Percentiles rank a stretch among this genome's conserved stretches.
phyloP scores from a whole-genome alignment of 352 stramenopile genomes.

The Blastocystis sp. region DNA sequence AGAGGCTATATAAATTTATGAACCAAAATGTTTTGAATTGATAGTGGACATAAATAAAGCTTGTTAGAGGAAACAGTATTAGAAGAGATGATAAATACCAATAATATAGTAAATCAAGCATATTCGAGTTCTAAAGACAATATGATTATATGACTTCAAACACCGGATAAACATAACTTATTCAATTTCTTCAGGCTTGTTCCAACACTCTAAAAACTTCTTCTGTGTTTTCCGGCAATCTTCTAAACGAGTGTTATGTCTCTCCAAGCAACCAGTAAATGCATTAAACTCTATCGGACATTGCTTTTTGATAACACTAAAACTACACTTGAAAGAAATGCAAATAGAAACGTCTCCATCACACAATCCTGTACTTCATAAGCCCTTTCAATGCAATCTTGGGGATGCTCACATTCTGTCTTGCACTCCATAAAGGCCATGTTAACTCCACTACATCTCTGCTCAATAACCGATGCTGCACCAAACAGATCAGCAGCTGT shows the following conservation, averaged over 20 bases:
- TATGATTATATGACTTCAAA: background rate
- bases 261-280: conserved; percentile 20
- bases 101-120: background rate
- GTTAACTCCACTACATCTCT: conserved; percentile 35
- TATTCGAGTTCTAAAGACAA: too few species aligned
- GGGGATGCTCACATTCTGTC: conserved; percentile 38
- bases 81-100: background rate
- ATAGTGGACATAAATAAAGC: background rate
- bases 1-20: background rate
- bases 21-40: background rate
- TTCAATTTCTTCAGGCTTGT: background rate
- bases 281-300: conserved; percentile 20
- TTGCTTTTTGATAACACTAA: background rate
- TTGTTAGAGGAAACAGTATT: background rate
- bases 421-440: conserved; percentile 61
- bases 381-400: conserved; percentile 10
- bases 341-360: conserved; percentile 23
- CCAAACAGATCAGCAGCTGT: conserved; percentile 48
- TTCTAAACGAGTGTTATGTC: conserved; percentile 19
- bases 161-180: background rate
- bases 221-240: conserved; percentile 56
- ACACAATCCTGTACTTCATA: conserved; percentile 29
- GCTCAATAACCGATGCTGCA: conserved; percentile 18
- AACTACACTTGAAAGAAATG: background rate
- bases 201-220: conserved; percentile 43